A percentile compares a stretch with the other conserved stretches of the same genome.
Conservation (phyloP, 495 filamentous ascomycete genomes). For the Trichoderma asperelloides region DNA sequence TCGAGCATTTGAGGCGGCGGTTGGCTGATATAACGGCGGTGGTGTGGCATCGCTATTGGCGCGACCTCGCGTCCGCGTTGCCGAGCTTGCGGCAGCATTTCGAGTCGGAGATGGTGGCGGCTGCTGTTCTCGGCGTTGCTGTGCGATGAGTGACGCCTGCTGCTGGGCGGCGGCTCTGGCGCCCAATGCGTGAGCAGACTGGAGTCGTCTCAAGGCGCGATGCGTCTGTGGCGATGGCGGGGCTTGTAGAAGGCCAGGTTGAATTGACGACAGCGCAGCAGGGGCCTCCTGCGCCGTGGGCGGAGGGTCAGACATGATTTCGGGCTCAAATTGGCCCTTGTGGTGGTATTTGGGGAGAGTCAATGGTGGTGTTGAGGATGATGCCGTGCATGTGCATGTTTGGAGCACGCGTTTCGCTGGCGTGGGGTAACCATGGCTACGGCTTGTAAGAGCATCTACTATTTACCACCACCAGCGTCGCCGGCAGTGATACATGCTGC, state of each 20-base stretch:
- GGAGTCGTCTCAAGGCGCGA: slow-evolving; percentile 43
- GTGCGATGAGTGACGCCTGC: slow-evolving; percentile 42
- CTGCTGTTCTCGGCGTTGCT: slow-evolving; percentile 36
- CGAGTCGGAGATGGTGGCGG: slow-evolving; percentile 19
- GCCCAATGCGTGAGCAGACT: slow-evolving; percentile 48
- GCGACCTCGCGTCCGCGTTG: slow-evolving; percentile 38
- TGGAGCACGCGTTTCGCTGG: neutral
- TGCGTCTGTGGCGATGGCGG: slow-evolving; percentile 39
- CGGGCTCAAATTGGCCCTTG: neutral
- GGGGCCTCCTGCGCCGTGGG: slow-evolving; percentile 12
- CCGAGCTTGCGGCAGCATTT: slow-evolving; percentile 31
- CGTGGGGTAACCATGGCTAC: too few relatives aligned
- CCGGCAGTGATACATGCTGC: neutral
- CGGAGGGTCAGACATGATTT: slow-evolving; percentile 13
- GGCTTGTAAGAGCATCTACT: too few relatives aligned
- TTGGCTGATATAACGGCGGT: slow-evolving; percentile 24
- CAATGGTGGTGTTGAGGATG: neutral
- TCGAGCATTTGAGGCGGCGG: slow-evolving; percentile 28
- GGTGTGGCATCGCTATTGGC: slow-evolving; percentile 65
- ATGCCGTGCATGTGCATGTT: neutral
- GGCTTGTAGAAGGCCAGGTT: slow-evolving; percentile 18
- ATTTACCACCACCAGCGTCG: neutral
- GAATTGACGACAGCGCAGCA: neutral
- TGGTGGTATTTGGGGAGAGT: neutral
- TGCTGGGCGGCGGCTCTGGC: slow-evolving; percentile 24